Evolutionary conservation across 805 yeast species (phyloP).

Genomic region (Blastobotrys chiropterorum): DNA sequence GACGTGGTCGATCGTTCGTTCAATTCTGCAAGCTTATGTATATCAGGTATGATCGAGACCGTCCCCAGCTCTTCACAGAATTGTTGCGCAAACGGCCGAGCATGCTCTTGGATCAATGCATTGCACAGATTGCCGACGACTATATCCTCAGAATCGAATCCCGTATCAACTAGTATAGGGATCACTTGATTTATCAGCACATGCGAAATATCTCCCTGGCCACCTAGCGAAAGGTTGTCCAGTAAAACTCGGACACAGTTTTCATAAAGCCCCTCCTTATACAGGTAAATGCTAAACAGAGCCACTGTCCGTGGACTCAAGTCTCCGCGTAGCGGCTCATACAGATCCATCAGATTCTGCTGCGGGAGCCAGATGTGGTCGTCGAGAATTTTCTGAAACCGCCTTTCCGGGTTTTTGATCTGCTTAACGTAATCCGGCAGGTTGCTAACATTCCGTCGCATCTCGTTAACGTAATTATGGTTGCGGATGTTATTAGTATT

Average conservation of each 20-base stretch:
- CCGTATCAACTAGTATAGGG: slow-evolving; percentile 7
- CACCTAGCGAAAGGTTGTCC: slow-evolving; percentile 15
- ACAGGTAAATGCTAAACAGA: slow-evolving; percentile 5
- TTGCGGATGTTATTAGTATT: not conserved
- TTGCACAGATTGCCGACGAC: slow-evolving; percentile 15
- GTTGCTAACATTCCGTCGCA: not conserved
- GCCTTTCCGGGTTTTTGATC: not conserved
- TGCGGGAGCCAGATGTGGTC: not conserved
- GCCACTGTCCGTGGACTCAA: slow-evolving; percentile 7
- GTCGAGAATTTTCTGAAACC: not conserved
- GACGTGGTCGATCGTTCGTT: not conserved
- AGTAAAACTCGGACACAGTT: slow-evolving; percentile 12
- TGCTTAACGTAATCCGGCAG: not conserved
- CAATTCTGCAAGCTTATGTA: not conserved
- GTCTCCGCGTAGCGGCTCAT: slow-evolving; percentile 4
- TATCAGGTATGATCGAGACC: not conserved
- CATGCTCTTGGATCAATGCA: slow-evolving; percentile 12
- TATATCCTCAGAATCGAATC: slow-evolving; percentile 11
- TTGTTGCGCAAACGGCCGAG: slow-evolving; percentile 18
- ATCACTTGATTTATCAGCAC: slow-evolving; percentile 13
- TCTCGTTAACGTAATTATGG: not conserved
- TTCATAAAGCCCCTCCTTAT: slow-evolving; percentile 6
- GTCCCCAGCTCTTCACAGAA: slow-evolving; percentile 11
- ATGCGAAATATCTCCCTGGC: slow-evolving; percentile 4
- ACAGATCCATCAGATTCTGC: not conserved